A percentile compares a stretch with the other conserved stretches of the same genome.
Conservation (phyloP, 2,329 filamentous ascomycete species). For the Neocucurbitaria cava region DNA sequence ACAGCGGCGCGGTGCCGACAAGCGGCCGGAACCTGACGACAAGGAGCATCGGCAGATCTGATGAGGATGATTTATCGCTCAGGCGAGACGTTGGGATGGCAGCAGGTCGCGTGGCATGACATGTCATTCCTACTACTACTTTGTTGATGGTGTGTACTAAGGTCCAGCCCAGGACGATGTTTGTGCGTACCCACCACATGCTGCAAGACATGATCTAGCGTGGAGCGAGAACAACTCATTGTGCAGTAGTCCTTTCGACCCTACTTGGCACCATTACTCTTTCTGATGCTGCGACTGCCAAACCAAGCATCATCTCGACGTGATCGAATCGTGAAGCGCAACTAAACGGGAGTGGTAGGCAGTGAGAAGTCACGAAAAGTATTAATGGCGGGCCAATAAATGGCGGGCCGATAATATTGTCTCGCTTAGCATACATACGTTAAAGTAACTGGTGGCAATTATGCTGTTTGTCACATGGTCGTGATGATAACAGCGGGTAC, state of each 20-base stretch:
- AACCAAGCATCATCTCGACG: background rate
- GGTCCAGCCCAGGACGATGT: slow-evolving; percentile 6
- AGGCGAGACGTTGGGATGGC: background rate
- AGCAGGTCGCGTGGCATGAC: background rate
- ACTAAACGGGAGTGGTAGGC: background rate
- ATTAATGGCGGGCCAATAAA: too few species aligned
- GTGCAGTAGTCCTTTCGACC: slow-evolving; percentile 16
- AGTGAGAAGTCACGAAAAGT: background rate
- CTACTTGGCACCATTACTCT: slow-evolving; percentile 4
- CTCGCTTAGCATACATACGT: slow-evolving; percentile 19
- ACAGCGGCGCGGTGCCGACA: background rate
- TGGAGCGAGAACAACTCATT: slow-evolving; percentile 17
- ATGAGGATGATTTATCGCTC: background rate
- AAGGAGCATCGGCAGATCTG: background rate
- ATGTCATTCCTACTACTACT: too few species aligned
- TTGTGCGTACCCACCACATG: slow-evolving; percentile 11
- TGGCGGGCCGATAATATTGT: slow-evolving; percentile 17
- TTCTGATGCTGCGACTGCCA: slow-evolving; percentile 2
- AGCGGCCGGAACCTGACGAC: background rate
- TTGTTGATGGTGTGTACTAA: slow-evolving; percentile 7
- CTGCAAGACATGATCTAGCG: slow-evolving; percentile 16
- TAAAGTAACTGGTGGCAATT: slow-evolving; percentile 11
- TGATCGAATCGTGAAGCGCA: slow-evolving; percentile 6
- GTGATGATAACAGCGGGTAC: slow-evolving; percentile 25
- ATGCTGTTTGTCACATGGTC: slow-evolving; percentile 19